A percentile compares a stretch with the other conserved stretches of the same genome.
These are phyloP conservation scores for Leccinum griseonigrum DNA, from an alignment of 1,284 basidiomycete genomes.

Conservation along the genomic window DNA sequence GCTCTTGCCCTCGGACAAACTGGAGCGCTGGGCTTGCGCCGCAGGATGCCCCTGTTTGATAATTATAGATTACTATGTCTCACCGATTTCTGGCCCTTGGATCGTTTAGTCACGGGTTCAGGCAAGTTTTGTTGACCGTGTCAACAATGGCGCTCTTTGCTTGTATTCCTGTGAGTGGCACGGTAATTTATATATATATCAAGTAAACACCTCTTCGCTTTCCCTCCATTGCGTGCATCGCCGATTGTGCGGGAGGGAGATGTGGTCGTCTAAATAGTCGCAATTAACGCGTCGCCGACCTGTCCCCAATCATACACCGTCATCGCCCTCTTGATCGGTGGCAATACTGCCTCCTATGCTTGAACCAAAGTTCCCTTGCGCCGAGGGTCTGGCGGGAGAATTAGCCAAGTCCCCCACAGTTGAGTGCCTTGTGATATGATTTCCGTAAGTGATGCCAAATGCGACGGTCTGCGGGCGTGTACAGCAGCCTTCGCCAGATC, in stretches of 20 bases:
- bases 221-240: conserved; percentile 18
- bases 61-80: conserved; percentile 13
- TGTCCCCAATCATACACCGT: conserved; percentile 29
- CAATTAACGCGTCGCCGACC: conserved; percentile 26
- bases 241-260: conserved; percentile 23
- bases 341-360: conserved; percentile 13
- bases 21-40: conserved; percentile 8
- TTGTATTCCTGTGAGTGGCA: conserved; percentile 11
- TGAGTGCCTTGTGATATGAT: conserved; percentile 1
- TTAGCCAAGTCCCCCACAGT: conserved; percentile 2
- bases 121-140: conserved; percentile 9
- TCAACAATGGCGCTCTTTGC: conserved; percentile 5
- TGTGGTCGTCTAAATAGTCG: conserved; percentile 11
- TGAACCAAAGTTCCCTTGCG: conserved; percentile 7
- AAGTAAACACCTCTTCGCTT: conserved; percentile 15
- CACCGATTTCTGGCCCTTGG: conserved; percentile 14
- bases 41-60: conserved; percentile 15
- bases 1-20: conserved; percentile 13
- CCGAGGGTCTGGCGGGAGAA: conserved; percentile 7
- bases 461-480: conserved; percentile 9
- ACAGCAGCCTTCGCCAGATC: conserved; percentile 13
- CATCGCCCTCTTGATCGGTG: conserved; percentile 24
- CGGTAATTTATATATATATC: conserved; percentile 11
- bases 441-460: conserved; percentile 15
- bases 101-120: conserved; percentile 12